phyloP scores from a whole-genome alignment of 164 flowering plant genomes.

The Magnolia kwangsiensis region DNA sequence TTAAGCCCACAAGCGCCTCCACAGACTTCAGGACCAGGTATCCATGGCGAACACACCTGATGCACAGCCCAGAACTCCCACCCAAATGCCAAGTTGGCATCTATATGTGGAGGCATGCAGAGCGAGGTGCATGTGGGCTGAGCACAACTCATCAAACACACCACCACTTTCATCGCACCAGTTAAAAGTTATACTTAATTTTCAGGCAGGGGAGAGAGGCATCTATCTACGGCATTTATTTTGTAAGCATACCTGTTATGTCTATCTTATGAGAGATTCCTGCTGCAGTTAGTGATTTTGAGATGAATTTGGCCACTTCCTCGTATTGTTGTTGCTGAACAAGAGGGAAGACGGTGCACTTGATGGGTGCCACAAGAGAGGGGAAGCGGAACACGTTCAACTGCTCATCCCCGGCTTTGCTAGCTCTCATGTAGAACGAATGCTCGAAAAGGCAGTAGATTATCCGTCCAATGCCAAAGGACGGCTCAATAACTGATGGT shows the following conservation, averaged over 20 bases:
- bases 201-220: neutral
- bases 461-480: constrained; percentile 97
- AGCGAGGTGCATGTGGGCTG: too few species aligned
- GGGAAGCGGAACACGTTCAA: constrained; percentile 64
- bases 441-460: constrained; percentile 94
- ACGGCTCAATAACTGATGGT: constrained; percentile 96
- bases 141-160: neutral
- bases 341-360: constrained; percentile 90
- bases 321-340: constrained; percentile 78
- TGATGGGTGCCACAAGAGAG: constrained; percentile 71
- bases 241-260: constrained; percentile 58
- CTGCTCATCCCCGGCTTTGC: constrained; percentile 86
- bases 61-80: too few species aligned
- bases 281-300: constrained; percentile 57
- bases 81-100: too few species aligned
- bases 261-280: constrained; percentile 88
- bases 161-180: neutral
- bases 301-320: constrained; percentile 64
- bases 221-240: neutral
- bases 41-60: too few species aligned
- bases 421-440: constrained; percentile 76
- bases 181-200: neutral
- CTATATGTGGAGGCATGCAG: too few species aligned
- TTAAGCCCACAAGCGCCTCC: too few species aligned
- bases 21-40: too few species aligned